Conservation (phyloP, 2,329 filamentous ascomycete species). For the Zymoseptoria pseudotritici region DNA sequence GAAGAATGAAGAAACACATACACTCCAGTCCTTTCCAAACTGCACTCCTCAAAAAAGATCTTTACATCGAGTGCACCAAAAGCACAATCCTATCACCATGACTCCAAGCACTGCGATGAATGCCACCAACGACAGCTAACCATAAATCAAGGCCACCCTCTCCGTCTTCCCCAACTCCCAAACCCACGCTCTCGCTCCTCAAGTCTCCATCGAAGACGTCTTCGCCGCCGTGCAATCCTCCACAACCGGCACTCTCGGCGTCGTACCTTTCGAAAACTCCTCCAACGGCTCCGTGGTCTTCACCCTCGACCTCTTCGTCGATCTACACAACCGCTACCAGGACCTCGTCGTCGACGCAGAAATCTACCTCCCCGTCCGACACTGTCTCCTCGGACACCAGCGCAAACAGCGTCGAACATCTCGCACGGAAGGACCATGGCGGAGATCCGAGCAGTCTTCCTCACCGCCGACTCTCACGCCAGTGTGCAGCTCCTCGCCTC, state of each 20-base stretch:
- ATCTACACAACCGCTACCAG: constrained; percentile 56
- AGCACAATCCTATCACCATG: background rate
- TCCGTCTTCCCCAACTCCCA: constrained; percentile 12
- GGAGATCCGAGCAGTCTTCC: constrained; percentile 2
- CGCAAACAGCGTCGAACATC: background rate
- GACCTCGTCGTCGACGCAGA: constrained; percentile 74
- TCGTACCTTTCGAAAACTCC: constrained; percentile 93
- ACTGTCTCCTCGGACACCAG: constrained; percentile 64
- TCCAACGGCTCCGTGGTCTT: constrained; percentile 88
- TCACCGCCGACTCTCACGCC: background rate
- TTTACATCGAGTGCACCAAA: background rate
- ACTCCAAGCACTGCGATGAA: background rate
- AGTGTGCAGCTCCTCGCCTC: background rate
- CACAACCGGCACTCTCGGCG: constrained; percentile 58
- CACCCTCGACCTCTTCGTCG: constrained; percentile 81
- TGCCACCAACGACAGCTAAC: background rate
- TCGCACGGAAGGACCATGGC: constrained; percentile 6
- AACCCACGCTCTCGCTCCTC: constrained; percentile 30
- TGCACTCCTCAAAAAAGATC: background rate
- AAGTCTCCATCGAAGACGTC: constrained; percentile 55
- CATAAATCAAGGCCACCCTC: constrained; percentile 15
- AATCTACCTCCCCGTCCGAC: constrained; percentile 78
- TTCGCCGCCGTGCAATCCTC: constrained; percentile 68
- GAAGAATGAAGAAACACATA: background rate
- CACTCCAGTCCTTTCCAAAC: background rate